These are phyloP conservation scores for Penicillium frequentans DNA, from an alignment of 2,329 filamentous ascomycete genomes.

Conservation along the genomic window DNA sequence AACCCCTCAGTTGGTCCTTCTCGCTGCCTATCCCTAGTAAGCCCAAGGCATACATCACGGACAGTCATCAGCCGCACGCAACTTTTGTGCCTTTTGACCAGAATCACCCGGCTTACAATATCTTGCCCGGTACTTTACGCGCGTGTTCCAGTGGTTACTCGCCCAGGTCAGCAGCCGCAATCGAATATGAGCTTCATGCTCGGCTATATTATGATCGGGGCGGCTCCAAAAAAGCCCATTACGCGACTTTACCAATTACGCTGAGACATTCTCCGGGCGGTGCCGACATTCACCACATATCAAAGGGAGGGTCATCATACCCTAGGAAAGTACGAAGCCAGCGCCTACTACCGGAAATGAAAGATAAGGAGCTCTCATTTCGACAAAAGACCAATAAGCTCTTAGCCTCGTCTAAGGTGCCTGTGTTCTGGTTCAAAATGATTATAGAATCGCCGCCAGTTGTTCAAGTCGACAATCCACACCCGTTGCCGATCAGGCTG, in stretches of 20 bases:
- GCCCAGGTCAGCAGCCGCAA: background rate
- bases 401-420: slow-evolving; percentile 35
- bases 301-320: background rate
- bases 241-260: background rate
- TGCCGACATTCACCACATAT: background rate
- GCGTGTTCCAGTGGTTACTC: background rate
- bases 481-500: slow-evolving; percentile 15
- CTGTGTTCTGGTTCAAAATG: slow-evolving; percentile 28
- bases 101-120: background rate
- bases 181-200: background rate
- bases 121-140: background rate
- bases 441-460: slow-evolving; percentile 26
- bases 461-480: slow-evolving; percentile 23
- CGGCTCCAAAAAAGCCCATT: background rate
- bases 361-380: slow-evolving; percentile 30
- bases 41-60: background rate
- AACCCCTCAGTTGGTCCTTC: slow-evolving; percentile 1
- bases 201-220: background rate
- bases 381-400: slow-evolving; percentile 35
- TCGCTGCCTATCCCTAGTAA: background rate
- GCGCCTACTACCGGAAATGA: slow-evolving; percentile 34
- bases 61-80: background rate
- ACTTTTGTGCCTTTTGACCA: background rate
- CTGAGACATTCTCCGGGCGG: background rate
- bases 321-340: slow-evolving; percentile 21